phyloP scores from a whole-genome alignment of 1,284 basidiomycete species.

The Cutaneotrichosporon sp. region DNA sequence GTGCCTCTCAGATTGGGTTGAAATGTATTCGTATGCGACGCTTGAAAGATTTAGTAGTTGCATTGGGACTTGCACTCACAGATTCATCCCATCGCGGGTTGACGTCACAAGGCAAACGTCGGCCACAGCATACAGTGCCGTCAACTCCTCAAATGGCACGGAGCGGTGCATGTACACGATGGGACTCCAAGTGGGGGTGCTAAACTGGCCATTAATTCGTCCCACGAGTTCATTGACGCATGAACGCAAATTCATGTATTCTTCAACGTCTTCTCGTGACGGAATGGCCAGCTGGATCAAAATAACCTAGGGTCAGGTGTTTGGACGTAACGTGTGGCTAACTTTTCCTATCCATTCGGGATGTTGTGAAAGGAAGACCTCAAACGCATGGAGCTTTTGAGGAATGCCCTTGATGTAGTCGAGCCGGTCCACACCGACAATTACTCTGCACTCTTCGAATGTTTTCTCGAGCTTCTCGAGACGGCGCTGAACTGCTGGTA shows the following conservation, averaged over 20 bases:
- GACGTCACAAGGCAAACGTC: slow-evolving; percentile 94
- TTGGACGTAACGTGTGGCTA: slow-evolving; percentile 18
- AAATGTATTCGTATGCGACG: slow-evolving; percentile 98
- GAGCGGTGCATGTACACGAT: slow-evolving; percentile 99
- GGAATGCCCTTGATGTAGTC: slow-evolving; percentile 99
- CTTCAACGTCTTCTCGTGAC: slow-evolving; percentile 95
- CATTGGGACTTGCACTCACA: slow-evolving; percentile 41
- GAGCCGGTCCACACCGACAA: slow-evolving; percentile 94
- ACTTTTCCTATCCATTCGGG: slow-evolving; percentile 99
- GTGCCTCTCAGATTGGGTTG: slow-evolving; percentile 84
- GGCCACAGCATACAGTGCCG: slow-evolving; percentile 90
- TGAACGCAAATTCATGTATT: slow-evolving; percentile 94
- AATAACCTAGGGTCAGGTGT: slow-evolving; percentile 64
- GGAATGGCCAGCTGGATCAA: slow-evolving; percentile 95
- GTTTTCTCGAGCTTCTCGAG: slow-evolving; percentile 77
- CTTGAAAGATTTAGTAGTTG: slow-evolving; percentile 49
- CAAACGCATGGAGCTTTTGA: slow-evolving; percentile 93
- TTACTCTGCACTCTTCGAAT: slow-evolving; percentile 92
- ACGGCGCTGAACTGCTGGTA: slow-evolving; percentile 70
- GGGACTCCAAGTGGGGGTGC: slow-evolving; percentile 97
- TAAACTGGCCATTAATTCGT: slow-evolving; percentile 95
- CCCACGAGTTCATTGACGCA: slow-evolving; percentile 98
- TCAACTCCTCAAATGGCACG: slow-evolving; percentile 88
- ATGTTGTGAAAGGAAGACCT: slow-evolving; percentile 92
- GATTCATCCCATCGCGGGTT: slow-evolving; percentile 97